Base-by-base conservation (phyloP, 2,329 filamentous ascomycete genomes). In the Alternaria consortialis region DNA sequence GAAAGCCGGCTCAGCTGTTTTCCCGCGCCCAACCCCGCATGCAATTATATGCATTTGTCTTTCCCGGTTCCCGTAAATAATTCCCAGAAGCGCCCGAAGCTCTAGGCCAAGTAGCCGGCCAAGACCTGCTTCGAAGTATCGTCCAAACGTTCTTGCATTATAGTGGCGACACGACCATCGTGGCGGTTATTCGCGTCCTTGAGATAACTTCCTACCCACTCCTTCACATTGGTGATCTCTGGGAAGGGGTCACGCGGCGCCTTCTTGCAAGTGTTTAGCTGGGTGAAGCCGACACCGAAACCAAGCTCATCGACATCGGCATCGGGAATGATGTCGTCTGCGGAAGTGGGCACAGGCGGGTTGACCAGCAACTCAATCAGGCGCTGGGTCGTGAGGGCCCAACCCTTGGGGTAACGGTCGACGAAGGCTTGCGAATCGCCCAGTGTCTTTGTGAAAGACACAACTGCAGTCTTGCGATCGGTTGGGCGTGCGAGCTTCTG, bases 221-320 rank as follows among this genome's bases (percentile, higher is more conserved):
- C 79, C 77, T 90, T 91, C 54, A 93, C 91, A 56, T 93, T 90
- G 5, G 87, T 86, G 13, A 97, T 88, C 63, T 97, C 91, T 0
- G 94, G 91, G 83, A 93, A 98, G 20, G 94, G 91, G 76, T 98
- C 95, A 53, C 85, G 85, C 1, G 87, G 81, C 4, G 87, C 83
- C 60, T 89, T 89, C 77, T 90, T 92, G 82, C 94, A 95, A 0
- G 94, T 97, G 81, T 94, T 97, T 64, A 99, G 86, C 32, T 92
- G 90, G 0, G 95, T 98, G 80, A 97, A 99, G 8, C 93, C 94
- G 66, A 97, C 89, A 27, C 95, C 95, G 74, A 99, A 99, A 29
- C 92, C 90, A 68, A 97, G 89, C 77, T 99, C 95, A 72, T 99
- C 95, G 27, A 97, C 91, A 72, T 98, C 94, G 3, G 93, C 90